Base-by-base conservation (phyloP, 2,329 filamentous ascomycete genomes). In the Colletotrichum simmondsii region DNA sequence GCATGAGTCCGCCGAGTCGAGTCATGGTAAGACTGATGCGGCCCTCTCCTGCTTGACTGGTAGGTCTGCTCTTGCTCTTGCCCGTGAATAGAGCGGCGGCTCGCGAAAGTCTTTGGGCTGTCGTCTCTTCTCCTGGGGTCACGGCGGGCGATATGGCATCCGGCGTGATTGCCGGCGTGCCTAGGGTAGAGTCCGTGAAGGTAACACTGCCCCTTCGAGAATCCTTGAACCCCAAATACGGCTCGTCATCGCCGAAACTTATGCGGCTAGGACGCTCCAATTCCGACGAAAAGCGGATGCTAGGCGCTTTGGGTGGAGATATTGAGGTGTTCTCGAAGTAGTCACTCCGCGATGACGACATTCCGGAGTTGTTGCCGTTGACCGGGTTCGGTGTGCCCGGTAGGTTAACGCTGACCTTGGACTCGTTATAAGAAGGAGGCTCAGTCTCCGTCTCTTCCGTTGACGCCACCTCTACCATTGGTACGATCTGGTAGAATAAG, bases 401-500 rank as follows among this genome's bases (percentile, higher is more conserved):
- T 73, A 63, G 72, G 37, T 84, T 82, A 28, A 86, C 73, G 65
- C 85, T 86, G 16, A 83, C 78, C 14, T 85, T 85, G 10, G 86
- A 86, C 65, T 89, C 87, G 60, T 87, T 84, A 76, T 92, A 92
- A 1, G 90, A 90, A 1, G 91, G 91, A 3, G 90, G 91, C 42
- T 87, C 86, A 2, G 81, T 81, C 37, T 86, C 84, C 1, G 83
- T 86, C 57, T 83, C 83, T 7, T 87, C 86, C 0, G 85, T 84
- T 5, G 87, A 87, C 1, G 86, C 85, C 8, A 93, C 89, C 68
- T 95, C 93, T 35, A 94, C 90, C 78, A 97, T 95, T 0, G 96
- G 95, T 35, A 97, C 90, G 53, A 98, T 94, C 81, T 98, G 96
- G 79, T 98, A 99, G 82, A 98, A 98, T 0, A 99, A 86, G 7